Base-by-base conservation (phyloP, 441 rosid genomes). In the Monsonia emarginata region DNA sequence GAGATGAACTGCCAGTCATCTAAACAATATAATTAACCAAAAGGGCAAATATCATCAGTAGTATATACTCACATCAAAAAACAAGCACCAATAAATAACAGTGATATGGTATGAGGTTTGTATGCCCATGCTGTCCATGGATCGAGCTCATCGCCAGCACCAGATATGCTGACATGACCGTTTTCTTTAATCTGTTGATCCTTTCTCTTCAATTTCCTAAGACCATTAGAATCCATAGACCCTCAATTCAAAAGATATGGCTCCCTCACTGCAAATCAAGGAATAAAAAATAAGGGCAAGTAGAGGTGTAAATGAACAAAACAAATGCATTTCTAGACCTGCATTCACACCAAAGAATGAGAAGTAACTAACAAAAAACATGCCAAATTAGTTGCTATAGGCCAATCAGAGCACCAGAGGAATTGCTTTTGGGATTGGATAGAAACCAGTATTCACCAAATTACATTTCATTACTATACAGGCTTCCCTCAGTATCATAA, bases 101-200 rank as follows among this genome's bases (percentile, higher is more conserved):
- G 73, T 48, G 98, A 82, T 76, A 95, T 83, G n/a, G 98, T 91
- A 58, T 88, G 97, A 76, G 99, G 99, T 82, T 81, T 84, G 76
- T 95, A 95, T 30, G 99, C 99, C 99, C 99, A 95, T 68, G 99
- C 95, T 69, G 93, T 95, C 99, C 99, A 95, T 61, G 99, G 99
- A 83, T 95, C 98, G 65, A 95, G 77, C 32, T 88, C 97, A 75
- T 65, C 85, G 56, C 71, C 84, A 40, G 70, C 71, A 64, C 69
- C 74, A 16, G 73, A 31, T 61, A 71, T 40, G 58, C 34, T 61
- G 36, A 8, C 59, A 22, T 22, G 80, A 67, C 92, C 97, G 79
- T 87, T 88, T 76, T 79, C 79, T 61, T 68, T 85, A 76, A 68
- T 70, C 42, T 72, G 65, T 75, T 72, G 74, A 69, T 86, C 91